phyloP scores from a whole-genome alignment of 805 yeast species.

The Wickerhamiella siamensis region DNA sequence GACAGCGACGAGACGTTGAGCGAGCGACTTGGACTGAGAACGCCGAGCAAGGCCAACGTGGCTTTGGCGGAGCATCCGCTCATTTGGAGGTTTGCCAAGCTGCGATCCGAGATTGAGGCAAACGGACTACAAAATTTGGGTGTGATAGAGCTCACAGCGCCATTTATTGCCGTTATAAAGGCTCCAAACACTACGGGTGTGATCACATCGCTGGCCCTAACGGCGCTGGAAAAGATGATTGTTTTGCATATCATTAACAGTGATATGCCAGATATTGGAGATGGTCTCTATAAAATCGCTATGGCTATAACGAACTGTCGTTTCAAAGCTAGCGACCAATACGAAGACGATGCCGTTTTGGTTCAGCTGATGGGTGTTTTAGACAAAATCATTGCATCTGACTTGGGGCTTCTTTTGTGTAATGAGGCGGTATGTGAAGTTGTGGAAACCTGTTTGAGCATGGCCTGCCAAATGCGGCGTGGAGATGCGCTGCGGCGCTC shows the following conservation, averaged over 20 bases:
- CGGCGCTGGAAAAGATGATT: slow-evolving; percentile 59
- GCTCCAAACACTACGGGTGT: slow-evolving; percentile 76
- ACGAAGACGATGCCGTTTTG: slow-evolving; percentile 81
- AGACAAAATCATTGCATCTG: slow-evolving; percentile 52
- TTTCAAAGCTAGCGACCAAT: slow-evolving; percentile 87
- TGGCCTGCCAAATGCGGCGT: slow-evolving; percentile 85
- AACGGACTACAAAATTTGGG: slow-evolving; percentile 28
- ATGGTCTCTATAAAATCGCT: slow-evolving; percentile 49
- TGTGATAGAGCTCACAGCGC: slow-evolving; percentile 38
- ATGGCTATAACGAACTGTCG: slow-evolving; percentile 82
- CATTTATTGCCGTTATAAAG: slow-evolving; percentile 65
- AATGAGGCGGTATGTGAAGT: slow-evolving; percentile 80
- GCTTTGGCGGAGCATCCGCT: slow-evolving; percentile 42
- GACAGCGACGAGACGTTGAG: slow-evolving; percentile 25
- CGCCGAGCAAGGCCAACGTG: not conserved
- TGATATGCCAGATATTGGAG: slow-evolving; percentile 39
- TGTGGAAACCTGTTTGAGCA: slow-evolving; percentile 75
- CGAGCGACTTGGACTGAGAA: slow-evolving; percentile 4
- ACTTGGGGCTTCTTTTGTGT: slow-evolving; percentile 48
- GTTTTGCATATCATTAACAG: slow-evolving; percentile 50
- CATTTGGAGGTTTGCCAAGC: slow-evolving; percentile 62
- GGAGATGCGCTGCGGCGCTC: slow-evolving; percentile 79
- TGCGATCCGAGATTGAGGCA: slow-evolving; percentile 52
- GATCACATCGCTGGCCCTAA: slow-evolving; percentile 69
- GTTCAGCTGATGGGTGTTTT: slow-evolving; percentile 66